Conservation (phyloP, 257 asterid genomes). For the Petrea volubilis region DNA sequence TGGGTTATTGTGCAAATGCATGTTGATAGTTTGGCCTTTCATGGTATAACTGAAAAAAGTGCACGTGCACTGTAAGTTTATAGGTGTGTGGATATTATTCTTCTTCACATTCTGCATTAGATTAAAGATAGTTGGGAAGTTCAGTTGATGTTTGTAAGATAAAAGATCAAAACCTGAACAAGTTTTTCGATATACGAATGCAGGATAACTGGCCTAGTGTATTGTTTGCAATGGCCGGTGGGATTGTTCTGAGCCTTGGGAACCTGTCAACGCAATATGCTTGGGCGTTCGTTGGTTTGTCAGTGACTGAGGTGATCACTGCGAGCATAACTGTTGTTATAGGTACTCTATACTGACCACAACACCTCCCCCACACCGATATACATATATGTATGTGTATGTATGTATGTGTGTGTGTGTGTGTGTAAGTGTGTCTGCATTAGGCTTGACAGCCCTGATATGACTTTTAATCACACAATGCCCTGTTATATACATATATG, state of each 20-base stretch:
- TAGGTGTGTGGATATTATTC: no score
- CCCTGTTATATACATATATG: background rate
- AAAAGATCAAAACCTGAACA: background rate
- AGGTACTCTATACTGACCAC: constrained; percentile 45
- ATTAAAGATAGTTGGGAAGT: background rate
- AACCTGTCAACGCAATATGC: constrained; percentile 93
- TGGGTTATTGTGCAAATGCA: background rate
- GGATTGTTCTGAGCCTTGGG: constrained; percentile 85
- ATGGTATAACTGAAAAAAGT: no score
- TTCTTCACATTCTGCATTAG: no score
- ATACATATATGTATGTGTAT: no score
- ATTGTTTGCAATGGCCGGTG: constrained; percentile 89
- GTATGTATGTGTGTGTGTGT: no score
- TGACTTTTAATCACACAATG: no score
- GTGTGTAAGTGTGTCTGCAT: no score
- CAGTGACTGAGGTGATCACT: constrained; percentile 83
- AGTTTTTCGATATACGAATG: constrained; percentile 3
- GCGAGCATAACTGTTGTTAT: constrained; percentile 87
- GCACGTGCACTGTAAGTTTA: no score
- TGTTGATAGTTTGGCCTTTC: background rate
- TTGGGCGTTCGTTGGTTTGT: constrained; percentile 92
- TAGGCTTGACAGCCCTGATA: background rate
- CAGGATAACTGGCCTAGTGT: constrained; percentile 85
- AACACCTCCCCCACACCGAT: background rate
- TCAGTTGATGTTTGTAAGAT: background rate